A percentile compares a stretch with the other conserved stretches of the same genome.
Conservation (phyloP, 805 yeast genomes). For the Wickerhamomyces bisporus region DNA sequence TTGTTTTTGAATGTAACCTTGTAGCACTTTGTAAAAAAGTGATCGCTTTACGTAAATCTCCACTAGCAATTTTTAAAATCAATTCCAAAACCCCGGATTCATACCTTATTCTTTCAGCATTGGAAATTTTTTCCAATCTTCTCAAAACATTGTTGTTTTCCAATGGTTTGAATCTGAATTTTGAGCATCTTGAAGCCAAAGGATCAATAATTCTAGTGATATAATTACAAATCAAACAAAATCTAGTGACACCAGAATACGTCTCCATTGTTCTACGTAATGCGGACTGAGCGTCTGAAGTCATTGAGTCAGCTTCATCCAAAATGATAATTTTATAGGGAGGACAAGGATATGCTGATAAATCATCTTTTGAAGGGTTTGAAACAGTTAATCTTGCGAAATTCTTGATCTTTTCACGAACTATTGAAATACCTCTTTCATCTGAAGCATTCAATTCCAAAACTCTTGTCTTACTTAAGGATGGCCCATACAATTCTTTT, state of each 20-base stretch:
- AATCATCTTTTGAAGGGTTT: constrained; percentile 66
- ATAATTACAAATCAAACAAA: constrained; percentile 92
- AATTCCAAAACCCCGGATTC: constrained; percentile 52
- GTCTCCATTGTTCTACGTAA: constrained; percentile 93
- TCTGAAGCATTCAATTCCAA: constrained; percentile 86
- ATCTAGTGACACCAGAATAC: constrained; percentile 84
- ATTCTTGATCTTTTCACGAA: constrained; percentile 77
- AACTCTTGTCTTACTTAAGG: constrained; percentile 61
- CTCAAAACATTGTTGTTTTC: constrained; percentile 65
- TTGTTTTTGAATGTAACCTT: constrained; percentile 35
- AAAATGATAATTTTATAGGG: constrained; percentile 90
- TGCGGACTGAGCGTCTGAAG: constrained; percentile 94
- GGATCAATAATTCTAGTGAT: constrained; percentile 97
- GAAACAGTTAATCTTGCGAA: constrained; percentile 85
- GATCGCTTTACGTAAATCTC: constrained; percentile 92
- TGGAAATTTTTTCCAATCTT: constrained; percentile 57
- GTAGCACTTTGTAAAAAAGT: constrained; percentile 85
- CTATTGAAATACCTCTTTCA: constrained; percentile 86
- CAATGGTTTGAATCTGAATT: constrained; percentile 81
- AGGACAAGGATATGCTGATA: constrained; percentile 84
- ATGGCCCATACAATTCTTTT: constrained; percentile 73
- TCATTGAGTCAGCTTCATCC: constrained; percentile 98
- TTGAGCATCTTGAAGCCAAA: constrained; percentile 91
- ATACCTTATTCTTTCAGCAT: constrained; percentile 39
- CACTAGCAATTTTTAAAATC: constrained; percentile 69